A percentile compares a stretch with the other conserved stretches of the same genome.
phyloP scores from a whole-genome alignment of 768 basidiomycete species.

The Serendipita sp. region DNA sequence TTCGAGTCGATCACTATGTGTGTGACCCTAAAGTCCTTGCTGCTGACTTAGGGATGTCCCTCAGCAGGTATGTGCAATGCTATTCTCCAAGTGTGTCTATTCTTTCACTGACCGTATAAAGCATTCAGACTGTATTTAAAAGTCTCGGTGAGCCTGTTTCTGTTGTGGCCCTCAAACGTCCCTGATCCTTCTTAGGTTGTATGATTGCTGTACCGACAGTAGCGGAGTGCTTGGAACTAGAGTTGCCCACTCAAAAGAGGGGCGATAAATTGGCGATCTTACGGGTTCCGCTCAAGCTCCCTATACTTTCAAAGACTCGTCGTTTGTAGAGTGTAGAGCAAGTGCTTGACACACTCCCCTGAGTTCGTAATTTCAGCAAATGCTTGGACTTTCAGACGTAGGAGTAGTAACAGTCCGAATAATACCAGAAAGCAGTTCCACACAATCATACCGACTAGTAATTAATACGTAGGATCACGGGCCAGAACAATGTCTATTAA shows the following conservation, averaged over 20 bases:
- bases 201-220: constrained; percentile 39
- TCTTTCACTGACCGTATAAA: constrained; percentile 14
- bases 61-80: constrained; percentile 37
- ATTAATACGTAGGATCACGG: no score
- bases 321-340: not conserved
- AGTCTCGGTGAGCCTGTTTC: constrained; percentile 36
- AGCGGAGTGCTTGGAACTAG: constrained; percentile 42
- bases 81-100: not conserved
- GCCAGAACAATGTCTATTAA: not conserved
- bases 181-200: constrained; percentile 36
- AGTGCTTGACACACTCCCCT: no score
- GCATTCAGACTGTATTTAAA: constrained; percentile 55
- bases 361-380: no score
- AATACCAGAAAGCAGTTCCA: no score
- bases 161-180: not conserved
- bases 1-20: constrained; percentile 62
- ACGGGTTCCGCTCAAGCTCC: constrained; percentile 64
- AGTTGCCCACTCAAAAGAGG: constrained; percentile 44
- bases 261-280: constrained; percentile 58
- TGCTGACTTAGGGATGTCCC: constrained; percentile 50
- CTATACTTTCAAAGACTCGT: constrained; percentile 30
- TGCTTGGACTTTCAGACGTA: no score
- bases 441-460: no score
- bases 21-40: constrained; percentile 54
- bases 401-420: no score